Percentiles rank a stretch among this genome's conserved stretches.
These are phyloP conservation scores for Arabidopsis lyrata DNA, from an alignment of 441 rosid species.

Conservation along the genomic window DNA sequence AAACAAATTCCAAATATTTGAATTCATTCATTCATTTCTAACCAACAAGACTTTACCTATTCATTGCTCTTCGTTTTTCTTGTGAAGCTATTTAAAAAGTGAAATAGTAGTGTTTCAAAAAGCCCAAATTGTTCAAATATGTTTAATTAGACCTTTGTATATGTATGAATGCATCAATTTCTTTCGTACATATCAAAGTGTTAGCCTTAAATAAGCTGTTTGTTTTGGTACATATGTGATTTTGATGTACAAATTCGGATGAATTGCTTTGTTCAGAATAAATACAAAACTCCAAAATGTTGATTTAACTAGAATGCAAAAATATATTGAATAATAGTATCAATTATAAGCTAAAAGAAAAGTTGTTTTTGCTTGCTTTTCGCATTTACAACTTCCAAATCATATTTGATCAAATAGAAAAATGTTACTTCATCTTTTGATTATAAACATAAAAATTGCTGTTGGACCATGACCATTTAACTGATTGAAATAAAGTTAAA, in stretches of 20 bases:
- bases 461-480: neutral
- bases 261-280: neutral
- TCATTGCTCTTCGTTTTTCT: neutral
- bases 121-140: neutral
- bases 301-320: neutral
- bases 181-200: constrained; percentile 1
- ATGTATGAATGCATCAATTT: constrained; percentile 15
- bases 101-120: neutral
- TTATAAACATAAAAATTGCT: neutral
- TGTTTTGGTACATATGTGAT: neutral
- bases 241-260: neutral
- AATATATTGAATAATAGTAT: neutral
- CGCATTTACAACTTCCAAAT: neutral
- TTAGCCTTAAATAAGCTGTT: neutral
- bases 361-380: neutral
- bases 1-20: neutral
- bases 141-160: neutral
- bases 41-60: neutral
- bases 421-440: neutral
- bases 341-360: neutral
- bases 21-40: constrained; percentile 29
- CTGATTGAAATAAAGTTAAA: neutral
- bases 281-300: neutral
- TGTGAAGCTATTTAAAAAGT: neutral
- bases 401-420: neutral